Base-by-base conservation (phyloP, 2,329 filamentous ascomycete species). In the Neurospora sp. region DNA sequence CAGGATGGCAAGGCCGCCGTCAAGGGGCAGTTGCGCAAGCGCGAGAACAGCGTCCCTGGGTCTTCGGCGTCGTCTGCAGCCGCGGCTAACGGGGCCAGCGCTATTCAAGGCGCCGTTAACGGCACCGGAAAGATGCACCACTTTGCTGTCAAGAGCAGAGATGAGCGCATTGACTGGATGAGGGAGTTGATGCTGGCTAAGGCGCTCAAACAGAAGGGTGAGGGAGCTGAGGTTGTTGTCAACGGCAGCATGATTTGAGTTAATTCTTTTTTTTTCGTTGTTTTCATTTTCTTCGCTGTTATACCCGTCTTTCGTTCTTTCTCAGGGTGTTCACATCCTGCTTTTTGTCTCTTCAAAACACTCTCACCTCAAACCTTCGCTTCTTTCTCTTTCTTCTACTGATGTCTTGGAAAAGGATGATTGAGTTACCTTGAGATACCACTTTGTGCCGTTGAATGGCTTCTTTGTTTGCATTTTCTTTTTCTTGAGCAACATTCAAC, bases 121-220 rank as follows among this genome's bases (percentile, higher is more conserved):
- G 87, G 87, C 69, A 88, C 86, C 11, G 88, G 88, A 75, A 97
- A 97, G 85, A 91, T 92, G 65, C 95, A 98, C 77, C 93, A 98
- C 79, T 98, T 98, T 78, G 92, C 95, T 0, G 95, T 97, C 75
- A 91, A 91, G 81, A 88, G 85, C 76, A 87, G 93, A 15, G 92
- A 97, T 77, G 92, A 97, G 78, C 87, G 95, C 72, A 97, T 98
- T 76, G 95, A 97, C 79, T 99, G 96, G 96, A 96, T 96, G 92
- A 86, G 92, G 69, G 92, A 96, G 85, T 83, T 96, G 72, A 96
- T 96, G 92, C 87, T 96, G 66, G 92, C 92, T 69, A 96, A 96
- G 83, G 92, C 92, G 19, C 83, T 93, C 78, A 92, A 90, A 83
- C 91, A 93, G 81, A 96, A 94, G 85, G 89, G 88, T 66, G 89